phyloP scores from a whole-genome alignment of 1,284 basidiomycete genomes.

The Ustilago bromivora region DNA sequence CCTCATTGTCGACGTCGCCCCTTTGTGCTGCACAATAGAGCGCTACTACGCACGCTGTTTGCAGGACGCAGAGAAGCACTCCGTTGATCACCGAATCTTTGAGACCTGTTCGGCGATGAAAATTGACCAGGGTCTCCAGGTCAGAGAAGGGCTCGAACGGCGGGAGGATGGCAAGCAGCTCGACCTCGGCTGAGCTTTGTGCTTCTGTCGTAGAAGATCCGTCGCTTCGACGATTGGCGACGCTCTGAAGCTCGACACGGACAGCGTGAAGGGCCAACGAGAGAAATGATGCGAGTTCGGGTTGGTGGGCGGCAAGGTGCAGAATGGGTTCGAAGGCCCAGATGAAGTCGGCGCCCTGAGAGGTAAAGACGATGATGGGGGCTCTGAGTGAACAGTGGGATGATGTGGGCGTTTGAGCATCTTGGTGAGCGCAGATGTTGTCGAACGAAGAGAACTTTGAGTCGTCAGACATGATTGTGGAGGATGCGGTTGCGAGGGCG shows the following conservation, averaged over 20 bases:
- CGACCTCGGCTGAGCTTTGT: slow-evolving; percentile 18
- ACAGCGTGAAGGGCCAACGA: slow-evolving; percentile 32
- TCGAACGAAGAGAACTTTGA: slow-evolving; percentile 38
- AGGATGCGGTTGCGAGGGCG: background rate
- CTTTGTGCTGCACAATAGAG: slow-evolving; percentile 16
- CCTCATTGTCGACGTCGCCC: background rate
- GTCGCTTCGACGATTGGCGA: slow-evolving; percentile 18
- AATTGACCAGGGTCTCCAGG: slow-evolving; percentile 22
- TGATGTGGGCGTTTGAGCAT: background rate
- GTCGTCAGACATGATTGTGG: slow-evolving; percentile 24
- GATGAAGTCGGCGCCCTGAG: slow-evolving; percentile 46
- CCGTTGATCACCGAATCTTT: slow-evolving; percentile 45
- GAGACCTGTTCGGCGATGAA: slow-evolving; percentile 26
- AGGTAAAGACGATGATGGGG: slow-evolving; percentile 44
- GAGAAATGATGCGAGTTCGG: slow-evolving; percentile 35
- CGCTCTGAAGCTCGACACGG: slow-evolving; percentile 33
- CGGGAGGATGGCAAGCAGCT: slow-evolving; percentile 37
- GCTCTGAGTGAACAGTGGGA: background rate
- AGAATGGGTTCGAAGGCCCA: slow-evolving; percentile 33
- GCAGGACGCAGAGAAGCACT: slow-evolving; percentile 43
- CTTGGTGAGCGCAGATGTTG: slow-evolving; percentile 8
- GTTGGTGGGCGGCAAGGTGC: slow-evolving; percentile 10
- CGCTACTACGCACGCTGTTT: slow-evolving; percentile 35
- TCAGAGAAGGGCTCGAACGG: slow-evolving; percentile 34
- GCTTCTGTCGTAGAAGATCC: background rate